Evolutionary conservation across 306 rosid genomes (phyloP).

Genomic region (Acacia acuminata): DNA sequence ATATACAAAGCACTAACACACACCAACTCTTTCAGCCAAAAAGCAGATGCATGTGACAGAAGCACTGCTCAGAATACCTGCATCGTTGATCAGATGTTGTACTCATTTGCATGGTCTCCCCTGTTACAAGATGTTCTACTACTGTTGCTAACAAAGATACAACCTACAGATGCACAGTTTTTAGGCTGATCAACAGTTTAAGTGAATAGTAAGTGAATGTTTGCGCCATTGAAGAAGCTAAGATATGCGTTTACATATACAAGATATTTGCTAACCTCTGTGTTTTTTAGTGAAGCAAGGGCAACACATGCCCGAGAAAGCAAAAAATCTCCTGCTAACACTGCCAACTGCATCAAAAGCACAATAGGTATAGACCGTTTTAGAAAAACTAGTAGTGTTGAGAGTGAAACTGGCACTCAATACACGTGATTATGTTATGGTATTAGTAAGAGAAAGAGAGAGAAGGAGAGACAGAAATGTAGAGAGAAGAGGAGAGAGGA

Average conservation of each 20-base stretch:
- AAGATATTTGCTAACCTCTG: slow-evolving; percentile 62
- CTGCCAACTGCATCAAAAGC: slow-evolving; percentile 68
- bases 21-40: slow-evolving; percentile 14
- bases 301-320: slow-evolving; percentile 98
- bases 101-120: slow-evolving; percentile 98
- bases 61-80: slow-evolving; percentile 58
- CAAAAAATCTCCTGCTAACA: slow-evolving; percentile 94
- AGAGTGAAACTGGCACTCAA: background rate
- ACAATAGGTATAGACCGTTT: background rate
- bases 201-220: background rate
- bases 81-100: slow-evolving; percentile 77
- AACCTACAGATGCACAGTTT: slow-evolving; percentile 56
- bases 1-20: slow-evolving; percentile 3
- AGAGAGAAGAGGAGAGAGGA: too few species aligned
- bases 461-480: too few species aligned
- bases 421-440: background rate
- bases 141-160: slow-evolving; percentile 78
- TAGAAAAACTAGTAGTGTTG: background rate
- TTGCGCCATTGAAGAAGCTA: slow-evolving; percentile 21
- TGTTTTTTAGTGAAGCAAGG: slow-evolving; percentile 83
- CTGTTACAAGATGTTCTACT: slow-evolving; percentile 91
- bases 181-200: slow-evolving; percentile 25
- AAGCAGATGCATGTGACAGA: slow-evolving; percentile 21
- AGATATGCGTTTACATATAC: slow-evolving; percentile 2
- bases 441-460: too few species aligned